Percentiles rank a stretch among this genome's conserved stretches.
These are phyloP conservation scores for Pinus taeda DNA, from an alignment of 75 land plant genomes.

Conservation along the genomic window DNA sequence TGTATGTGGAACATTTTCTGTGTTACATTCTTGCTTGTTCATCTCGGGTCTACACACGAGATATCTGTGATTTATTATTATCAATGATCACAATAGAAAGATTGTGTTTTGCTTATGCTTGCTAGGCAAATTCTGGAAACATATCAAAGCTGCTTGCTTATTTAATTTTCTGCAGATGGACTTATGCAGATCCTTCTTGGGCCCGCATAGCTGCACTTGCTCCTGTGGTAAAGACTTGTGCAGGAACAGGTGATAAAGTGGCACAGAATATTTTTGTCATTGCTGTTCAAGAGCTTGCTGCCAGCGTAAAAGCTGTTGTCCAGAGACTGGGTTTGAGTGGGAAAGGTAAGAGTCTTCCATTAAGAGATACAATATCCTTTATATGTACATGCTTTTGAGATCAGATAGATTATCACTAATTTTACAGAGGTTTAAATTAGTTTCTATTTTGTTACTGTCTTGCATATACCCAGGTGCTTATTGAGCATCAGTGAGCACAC, in stretches of 20 bases:
- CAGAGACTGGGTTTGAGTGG: conserved; percentile 68
- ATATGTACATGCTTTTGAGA: background rate
- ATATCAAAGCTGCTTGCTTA: background rate
- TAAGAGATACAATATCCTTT: background rate
- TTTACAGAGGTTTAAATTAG: background rate
- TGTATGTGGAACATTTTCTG: background rate
- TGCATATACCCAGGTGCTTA: background rate
- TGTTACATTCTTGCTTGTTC: background rate
- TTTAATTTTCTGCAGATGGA: conserved; percentile 64
- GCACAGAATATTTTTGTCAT: conserved; percentile 59
- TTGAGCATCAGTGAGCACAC: background rate
- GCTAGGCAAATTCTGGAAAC: background rate
- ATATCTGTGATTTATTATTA: background rate
- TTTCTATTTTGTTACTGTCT: background rate
- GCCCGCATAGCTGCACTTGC: conserved; percentile 93
- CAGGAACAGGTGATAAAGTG: conserved; percentile 80
- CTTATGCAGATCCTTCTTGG: conserved; percentile 94
- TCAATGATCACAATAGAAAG: background rate
- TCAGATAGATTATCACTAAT: background rate
- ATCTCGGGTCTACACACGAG: background rate
- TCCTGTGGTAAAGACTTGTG: conserved; percentile 84
- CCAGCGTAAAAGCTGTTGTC: conserved; percentile 88
- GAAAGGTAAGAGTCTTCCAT: conserved; percentile 36
- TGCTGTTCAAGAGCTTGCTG: conserved; percentile 81
- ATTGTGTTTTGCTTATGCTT: background rate